Conservation (phyloP, 768 basidiomycete species). For the Dentipellis fragilis region DNA sequence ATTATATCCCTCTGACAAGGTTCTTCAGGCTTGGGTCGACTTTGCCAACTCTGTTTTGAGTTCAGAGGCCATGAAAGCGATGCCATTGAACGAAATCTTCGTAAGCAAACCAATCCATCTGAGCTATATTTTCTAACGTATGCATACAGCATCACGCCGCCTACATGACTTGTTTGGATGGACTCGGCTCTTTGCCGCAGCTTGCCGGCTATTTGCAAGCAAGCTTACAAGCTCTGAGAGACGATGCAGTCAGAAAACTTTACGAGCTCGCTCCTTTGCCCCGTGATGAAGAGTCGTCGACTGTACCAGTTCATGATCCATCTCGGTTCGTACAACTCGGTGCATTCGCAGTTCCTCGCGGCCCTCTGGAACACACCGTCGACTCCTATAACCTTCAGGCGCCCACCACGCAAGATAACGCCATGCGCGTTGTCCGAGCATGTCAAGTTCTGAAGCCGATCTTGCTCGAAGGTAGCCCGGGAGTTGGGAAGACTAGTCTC, state of each 20-base stretch:
- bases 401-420: constrained; percentile 83
- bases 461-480: constrained; percentile 93
- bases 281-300: constrained; percentile 16
- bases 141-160: constrained; percentile 76
- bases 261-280: constrained; percentile 42
- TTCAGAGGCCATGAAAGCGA: constrained; percentile 18
- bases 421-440: constrained; percentile 80
- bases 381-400: constrained; percentile 72
- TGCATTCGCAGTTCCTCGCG: constrained; percentile 60
- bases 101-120: constrained; percentile 33
- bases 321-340: constrained; percentile 48
- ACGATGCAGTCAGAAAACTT: constrained; percentile 45
- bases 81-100: constrained; percentile 48
- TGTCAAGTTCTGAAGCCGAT: constrained; percentile 88
- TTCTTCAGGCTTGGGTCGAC: constrained; percentile 75
- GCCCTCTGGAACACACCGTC: constrained; percentile 27
- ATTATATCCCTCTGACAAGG: neutral
- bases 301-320: constrained; percentile 24
- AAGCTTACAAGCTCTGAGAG: constrained; percentile 50
- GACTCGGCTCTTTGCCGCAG: constrained; percentile 72
- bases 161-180: constrained; percentile 87
- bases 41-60: constrained; percentile 63
- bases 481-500: constrained; percentile 95
- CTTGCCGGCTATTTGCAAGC: constrained; percentile 51
- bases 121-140: constrained; percentile 7